phyloP scores from a whole-genome alignment of 805 yeast genomes.

The Starmerella bacillaris region DNA sequence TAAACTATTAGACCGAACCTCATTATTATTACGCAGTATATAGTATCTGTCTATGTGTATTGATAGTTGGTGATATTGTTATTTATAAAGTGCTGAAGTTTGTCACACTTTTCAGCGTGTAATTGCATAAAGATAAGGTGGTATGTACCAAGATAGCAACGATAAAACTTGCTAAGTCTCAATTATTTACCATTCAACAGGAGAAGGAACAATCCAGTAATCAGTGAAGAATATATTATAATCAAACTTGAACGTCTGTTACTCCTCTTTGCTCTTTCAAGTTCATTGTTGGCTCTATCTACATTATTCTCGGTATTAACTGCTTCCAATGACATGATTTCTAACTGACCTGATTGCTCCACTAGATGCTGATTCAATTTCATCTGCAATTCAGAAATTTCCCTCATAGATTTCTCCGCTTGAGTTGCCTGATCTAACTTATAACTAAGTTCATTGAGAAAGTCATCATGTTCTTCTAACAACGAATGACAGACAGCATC shows the following conservation, averaged over 20 bases:
- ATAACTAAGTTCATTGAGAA: slow-evolving; percentile 24
- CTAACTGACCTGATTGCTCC: slow-evolving; percentile 53
- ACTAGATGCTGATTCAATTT: slow-evolving; percentile 58
- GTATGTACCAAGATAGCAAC: no score
- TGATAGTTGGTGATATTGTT: no score
- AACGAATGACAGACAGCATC: slow-evolving; percentile 21
- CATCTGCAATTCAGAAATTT: slow-evolving; percentile 55
- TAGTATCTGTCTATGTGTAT: no score
- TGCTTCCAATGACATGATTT: slow-evolving; percentile 45
- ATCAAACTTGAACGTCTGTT: slow-evolving; percentile 44
- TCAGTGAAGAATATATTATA: slow-evolving; percentile 37
- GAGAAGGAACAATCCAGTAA: slow-evolving; percentile 39
- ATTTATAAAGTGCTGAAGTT: no score
- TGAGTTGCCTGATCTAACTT: slow-evolving; percentile 23
- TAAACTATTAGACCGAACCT: no score
- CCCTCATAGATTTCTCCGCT: slow-evolving; percentile 30
- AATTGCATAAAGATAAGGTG: no score
- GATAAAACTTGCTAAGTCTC: no score
- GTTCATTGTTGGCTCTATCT: slow-evolving; percentile 48
- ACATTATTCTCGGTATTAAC: slow-evolving; percentile 49
- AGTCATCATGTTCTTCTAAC: slow-evolving; percentile 22
- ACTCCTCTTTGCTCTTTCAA: slow-evolving; percentile 47
- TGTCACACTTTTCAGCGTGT: no score
- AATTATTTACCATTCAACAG: slow-evolving; percentile 21
- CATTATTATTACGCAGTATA: no score